Conservation (phyloP, 2,329 filamentous ascomycete genomes). For the Exophiala sp. region DNA sequence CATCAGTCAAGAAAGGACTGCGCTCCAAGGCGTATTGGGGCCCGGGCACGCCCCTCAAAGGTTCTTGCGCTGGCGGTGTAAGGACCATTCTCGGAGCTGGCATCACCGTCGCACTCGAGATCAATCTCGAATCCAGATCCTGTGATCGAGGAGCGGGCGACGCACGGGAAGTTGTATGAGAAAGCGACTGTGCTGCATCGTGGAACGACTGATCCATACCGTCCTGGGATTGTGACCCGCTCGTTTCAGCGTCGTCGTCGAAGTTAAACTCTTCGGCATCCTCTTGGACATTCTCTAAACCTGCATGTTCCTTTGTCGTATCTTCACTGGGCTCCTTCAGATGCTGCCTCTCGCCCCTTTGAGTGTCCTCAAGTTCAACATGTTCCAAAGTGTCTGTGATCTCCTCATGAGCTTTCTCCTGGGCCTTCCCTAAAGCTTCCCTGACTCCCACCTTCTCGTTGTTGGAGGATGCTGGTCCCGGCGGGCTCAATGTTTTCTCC, state of each 20-base stretch:
- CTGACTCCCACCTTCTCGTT: constrained; percentile 21
- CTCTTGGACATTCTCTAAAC: background rate
- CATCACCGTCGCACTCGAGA: background rate
- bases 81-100: constrained; percentile 17
- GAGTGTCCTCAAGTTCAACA: constrained; percentile 5
- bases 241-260: background rate
- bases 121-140: background rate
- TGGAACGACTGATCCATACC: constrained; percentile 17
- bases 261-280: background rate
- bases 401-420: constrained; percentile 22
- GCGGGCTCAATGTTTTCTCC: constrained; percentile 19
- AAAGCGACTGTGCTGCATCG: constrained; percentile 12
- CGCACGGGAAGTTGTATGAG: background rate
- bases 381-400: constrained; percentile 27
- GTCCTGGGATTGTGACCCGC: constrained; percentile 10
- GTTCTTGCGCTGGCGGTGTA: constrained; percentile 25
- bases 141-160: constrained; percentile 2
- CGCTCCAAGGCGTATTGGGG: constrained; percentile 24
- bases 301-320: background rate
- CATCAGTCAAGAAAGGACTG: constrained; percentile 29
- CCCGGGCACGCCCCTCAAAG: constrained; percentile 23
- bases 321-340: background rate
- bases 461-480: constrained; percentile 5
- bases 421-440: constrained; percentile 24
- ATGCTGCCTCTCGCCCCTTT: background rate